Percentiles rank a stretch among this genome's conserved stretches.
These are phyloP conservation scores for Acanthamoeba healyi DNA, from an alignment of 208 protist genomes.

Conservation along the genomic window DNA sequence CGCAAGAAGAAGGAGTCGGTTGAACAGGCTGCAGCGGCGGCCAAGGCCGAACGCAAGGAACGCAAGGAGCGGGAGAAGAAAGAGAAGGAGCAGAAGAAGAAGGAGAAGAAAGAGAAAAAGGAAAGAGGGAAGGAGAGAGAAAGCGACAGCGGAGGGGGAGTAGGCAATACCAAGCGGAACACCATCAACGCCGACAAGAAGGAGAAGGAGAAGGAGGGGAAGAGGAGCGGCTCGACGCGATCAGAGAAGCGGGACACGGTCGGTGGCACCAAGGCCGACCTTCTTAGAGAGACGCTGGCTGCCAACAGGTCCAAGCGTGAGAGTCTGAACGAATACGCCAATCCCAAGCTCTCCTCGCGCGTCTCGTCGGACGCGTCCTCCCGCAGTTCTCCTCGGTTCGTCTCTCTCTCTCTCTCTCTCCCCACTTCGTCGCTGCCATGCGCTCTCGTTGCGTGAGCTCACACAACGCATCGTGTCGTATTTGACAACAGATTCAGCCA, in stretches of 20 bases:
- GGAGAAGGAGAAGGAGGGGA: background rate
- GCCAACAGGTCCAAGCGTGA: background rate
- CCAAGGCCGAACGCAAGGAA: background rate
- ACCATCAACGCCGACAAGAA: background rate
- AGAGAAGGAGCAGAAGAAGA: background rate
- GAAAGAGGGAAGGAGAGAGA: background rate
- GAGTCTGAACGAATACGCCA: background rate
- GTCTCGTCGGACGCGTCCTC: background rate
- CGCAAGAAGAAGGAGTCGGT: background rate
- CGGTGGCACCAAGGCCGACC: conserved; percentile 3
- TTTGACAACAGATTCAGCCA: background rate
- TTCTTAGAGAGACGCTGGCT: background rate
- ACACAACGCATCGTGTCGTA: no score
- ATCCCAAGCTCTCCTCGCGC: conserved; percentile 11
- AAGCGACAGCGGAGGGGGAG: background rate
- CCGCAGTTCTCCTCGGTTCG: background rate
- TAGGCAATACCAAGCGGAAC: background rate
- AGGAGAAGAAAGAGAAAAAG: background rate
- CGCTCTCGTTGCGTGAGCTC: no score
- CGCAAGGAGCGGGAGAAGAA: background rate
- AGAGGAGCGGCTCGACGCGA: background rate
- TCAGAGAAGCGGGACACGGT: background rate
- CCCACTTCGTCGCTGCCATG: background rate
- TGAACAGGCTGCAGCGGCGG: background rate
- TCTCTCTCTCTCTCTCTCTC: background rate